These are phyloP conservation scores for Mycena sp. DNA, from an alignment of 1,284 basidiomycete genomes.

Conservation along the genomic window DNA sequence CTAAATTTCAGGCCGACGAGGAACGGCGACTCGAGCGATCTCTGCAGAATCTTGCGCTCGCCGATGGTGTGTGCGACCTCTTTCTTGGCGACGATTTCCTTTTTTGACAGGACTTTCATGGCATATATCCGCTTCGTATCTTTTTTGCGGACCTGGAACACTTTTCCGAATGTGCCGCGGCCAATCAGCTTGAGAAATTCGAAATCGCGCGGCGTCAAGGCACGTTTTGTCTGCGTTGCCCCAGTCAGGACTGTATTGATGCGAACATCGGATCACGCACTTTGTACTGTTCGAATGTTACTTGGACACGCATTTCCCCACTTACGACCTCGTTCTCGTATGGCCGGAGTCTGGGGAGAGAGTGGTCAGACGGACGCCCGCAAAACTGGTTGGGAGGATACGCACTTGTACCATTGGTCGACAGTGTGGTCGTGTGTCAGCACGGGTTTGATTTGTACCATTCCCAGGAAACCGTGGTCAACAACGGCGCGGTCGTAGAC, in stretches of 20 bases:
- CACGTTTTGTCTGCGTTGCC: slow-evolving; percentile 73
- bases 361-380: no score
- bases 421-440: slow-evolving; percentile 93
- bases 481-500: slow-evolving; percentile 90
- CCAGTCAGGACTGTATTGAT: slow-evolving; percentile 33
- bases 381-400: not conserved
- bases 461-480: slow-evolving; percentile 92
- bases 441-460: slow-evolving; percentile 90
- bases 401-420: slow-evolving; percentile 95
- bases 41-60: slow-evolving; percentile 98
- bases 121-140: slow-evolving; percentile 99
- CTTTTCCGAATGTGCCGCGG: slow-evolving; percentile 97
- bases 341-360: slow-evolving; percentile 69
- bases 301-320: slow-evolving; percentile 95
- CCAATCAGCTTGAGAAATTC: slow-evolving; percentile 99
- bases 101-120: slow-evolving; percentile 99
- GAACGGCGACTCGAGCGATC: slow-evolving; percentile 95
- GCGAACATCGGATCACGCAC: slow-evolving; percentile 55
- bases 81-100: slow-evolving; percentile 99
- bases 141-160: slow-evolving; percentile 98
- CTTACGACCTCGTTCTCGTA: slow-evolving; percentile 85
- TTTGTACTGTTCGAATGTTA: slow-evolving; percentile 92
- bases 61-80: slow-evolving; percentile 99
- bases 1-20: slow-evolving; percentile 98
- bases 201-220: slow-evolving; percentile 92